These are phyloP conservation scores for Durotheca rogersii DNA, from an alignment of 495 filamentous ascomycete species.

Conservation along the genomic window DNA sequence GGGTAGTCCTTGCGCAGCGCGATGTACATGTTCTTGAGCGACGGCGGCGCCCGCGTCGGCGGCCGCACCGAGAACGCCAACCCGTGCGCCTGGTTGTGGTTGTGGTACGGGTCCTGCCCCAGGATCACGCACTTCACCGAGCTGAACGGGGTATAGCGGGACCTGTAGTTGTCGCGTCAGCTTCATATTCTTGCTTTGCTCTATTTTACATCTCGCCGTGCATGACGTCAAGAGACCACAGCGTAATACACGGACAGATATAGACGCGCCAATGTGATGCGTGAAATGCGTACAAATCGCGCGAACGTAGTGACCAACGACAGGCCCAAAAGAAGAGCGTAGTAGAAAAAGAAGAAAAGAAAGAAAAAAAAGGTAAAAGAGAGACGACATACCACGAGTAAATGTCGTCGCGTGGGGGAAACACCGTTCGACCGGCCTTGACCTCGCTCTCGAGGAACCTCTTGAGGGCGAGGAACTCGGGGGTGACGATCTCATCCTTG, in stretches of 20 bases:
- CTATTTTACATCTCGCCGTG: too few species aligned
- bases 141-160: slow-evolving; percentile 82
- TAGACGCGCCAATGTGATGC: too few species aligned
- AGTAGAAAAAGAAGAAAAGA: background rate
- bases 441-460: slow-evolving; percentile 79
- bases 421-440: slow-evolving; percentile 69
- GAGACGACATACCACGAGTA: slow-evolving; percentile 75
- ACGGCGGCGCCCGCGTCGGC: slow-evolving; percentile 83
- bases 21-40: slow-evolving; percentile 88
- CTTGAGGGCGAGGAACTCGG: slow-evolving; percentile 84
- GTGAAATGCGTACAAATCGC: background rate
- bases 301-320: background rate
- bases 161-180: slow-evolving; percentile 54
- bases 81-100: slow-evolving; percentile 91
- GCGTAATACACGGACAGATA: too few species aligned
- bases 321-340: background rate
- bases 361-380: background rate
- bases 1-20: slow-evolving; percentile 86
- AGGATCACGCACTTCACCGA: slow-evolving; percentile 86
- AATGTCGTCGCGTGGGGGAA: slow-evolving; percentile 84
- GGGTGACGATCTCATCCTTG: slow-evolving; percentile 74
- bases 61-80: slow-evolving; percentile 91
- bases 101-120: slow-evolving; percentile 97
- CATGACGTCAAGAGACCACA: too few species aligned
- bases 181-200: slow-evolving; percentile 1